Conservation (phyloP, 306 rosid genomes). For the Luffa acutangula region DNA sequence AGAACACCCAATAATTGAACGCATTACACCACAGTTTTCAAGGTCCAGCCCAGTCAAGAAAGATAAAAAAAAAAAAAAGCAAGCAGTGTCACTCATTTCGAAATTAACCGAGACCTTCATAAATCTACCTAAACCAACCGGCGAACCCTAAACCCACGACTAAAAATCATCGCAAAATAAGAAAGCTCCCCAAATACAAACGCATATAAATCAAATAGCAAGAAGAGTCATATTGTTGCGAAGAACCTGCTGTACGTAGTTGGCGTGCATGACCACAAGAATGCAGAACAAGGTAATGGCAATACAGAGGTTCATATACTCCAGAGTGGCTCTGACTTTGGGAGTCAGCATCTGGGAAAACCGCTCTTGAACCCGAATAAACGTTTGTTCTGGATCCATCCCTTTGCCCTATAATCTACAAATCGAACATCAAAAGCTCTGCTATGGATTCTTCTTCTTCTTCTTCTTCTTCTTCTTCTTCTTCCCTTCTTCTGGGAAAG, state of each 20-base stretch:
- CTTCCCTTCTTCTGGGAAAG: not conserved
- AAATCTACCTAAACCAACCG: not conserved
- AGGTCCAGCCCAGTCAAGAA: not conserved
- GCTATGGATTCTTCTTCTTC: not conserved
- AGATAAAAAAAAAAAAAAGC: not conserved
- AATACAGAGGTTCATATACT: constrained; percentile 59
- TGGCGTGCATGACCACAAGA: constrained; percentile 99
- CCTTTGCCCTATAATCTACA: not conserved
- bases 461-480: not conserved
- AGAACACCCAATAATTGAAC: not conserved
- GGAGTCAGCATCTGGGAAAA: constrained; percentile 88
- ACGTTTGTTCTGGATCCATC: constrained; percentile 98
- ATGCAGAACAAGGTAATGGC: constrained; percentile 88
- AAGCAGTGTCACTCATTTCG: not conserved
- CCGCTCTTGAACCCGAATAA: constrained; percentile 90
- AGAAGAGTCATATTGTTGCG: not conserved
- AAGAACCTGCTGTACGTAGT: constrained; percentile 88
- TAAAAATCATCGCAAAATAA: not conserved
- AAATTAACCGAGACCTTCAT: not conserved
- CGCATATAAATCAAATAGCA: not conserved
- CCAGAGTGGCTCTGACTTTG: constrained; percentile 74
- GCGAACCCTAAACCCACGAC: constrained; percentile 14
- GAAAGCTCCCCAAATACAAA: not conserved
- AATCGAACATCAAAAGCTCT: not conserved
- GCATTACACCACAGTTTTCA: not conserved